Base-by-base conservation (phyloP, 2,329 filamentous ascomycete genomes). In the Penicillium rolfsii region DNA sequence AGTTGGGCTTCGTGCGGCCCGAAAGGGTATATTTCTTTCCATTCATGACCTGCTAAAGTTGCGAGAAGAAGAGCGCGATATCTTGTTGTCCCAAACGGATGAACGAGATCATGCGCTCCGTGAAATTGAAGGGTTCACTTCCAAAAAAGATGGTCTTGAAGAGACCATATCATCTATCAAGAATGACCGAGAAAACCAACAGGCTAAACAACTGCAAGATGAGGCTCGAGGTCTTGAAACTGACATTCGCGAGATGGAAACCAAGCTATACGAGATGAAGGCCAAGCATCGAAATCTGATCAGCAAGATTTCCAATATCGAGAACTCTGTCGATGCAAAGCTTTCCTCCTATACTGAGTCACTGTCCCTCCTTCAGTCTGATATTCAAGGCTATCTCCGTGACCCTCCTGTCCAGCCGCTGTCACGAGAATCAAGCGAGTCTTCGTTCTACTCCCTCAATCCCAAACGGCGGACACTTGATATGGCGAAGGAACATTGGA, bases 401-500 rank as follows among this genome's bases (percentile, higher is more conserved):
- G 75, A 76, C 28, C 81, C 82, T 12, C 82, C 79, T 4, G 66
- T 80, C 33, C 71, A 74, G 55, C 74, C 81, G 8, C 67, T 78
- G n/a, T 61, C 64, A 3, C 65, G 67, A n/a, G 60, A 43, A 5
- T 67, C 75, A 2, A 66, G 58, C 22, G 59, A 71, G 70, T 62
- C 79, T 59, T 77, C 75, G 2, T 85, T 85, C 66, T 80, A 83
- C 53, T 75, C 80, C 2, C 74, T 88, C 35, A 83, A 83, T n/a
- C 76, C 81, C 0, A 82, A 84, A 57, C 80, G 84, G 38, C 79
- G 86, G 45, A 89, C 85, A 1, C 78, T 89, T 28, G 82, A 84
- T 33, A 83, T 88, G 80, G 86, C 85, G 4, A 79, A 80, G 58
- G 84, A 87, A 45, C 82, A 86, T 63, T 87, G 83, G 80, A 73